These are phyloP conservation scores for Halophytophthora polymorphica DNA, from an alignment of 352 stramenopile species.

Conservation along the genomic window DNA sequence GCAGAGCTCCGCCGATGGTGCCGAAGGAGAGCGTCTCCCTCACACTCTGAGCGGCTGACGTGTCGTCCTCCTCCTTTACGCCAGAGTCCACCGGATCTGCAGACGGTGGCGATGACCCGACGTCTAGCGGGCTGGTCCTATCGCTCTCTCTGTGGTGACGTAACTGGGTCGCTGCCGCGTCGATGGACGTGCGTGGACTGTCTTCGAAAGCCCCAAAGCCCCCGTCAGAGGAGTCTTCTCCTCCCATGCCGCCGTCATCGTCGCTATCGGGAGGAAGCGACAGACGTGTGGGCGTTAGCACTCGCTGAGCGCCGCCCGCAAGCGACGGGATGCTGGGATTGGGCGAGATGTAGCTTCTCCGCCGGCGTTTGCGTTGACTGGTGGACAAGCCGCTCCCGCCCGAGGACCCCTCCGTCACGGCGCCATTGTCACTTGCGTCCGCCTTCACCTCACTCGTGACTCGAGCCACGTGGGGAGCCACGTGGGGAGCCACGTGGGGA, in stretches of 20 bases:
- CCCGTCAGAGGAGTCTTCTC: conserved; percentile 21
- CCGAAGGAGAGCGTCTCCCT: conserved; percentile 25
- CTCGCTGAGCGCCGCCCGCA: conserved; percentile 49
- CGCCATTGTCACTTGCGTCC: conserved; percentile 13
- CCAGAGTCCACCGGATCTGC: background rate
- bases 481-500: background rate
- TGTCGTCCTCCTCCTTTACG: conserved; percentile 9
- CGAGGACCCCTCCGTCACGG: conserved; percentile 1
- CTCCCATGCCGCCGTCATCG: conserved; percentile 29
- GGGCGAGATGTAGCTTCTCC: conserved; percentile 51
- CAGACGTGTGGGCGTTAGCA: conserved; percentile 46
- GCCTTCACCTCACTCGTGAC: conserved; percentile 4
- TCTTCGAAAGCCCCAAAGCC: conserved; percentile 2
- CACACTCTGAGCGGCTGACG: background rate
- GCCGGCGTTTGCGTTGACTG: conserved; percentile 31
- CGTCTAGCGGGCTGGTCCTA: conserved; percentile 1
- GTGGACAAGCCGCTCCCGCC: background rate
- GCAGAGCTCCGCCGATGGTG: conserved; percentile 14
- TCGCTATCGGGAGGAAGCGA: conserved; percentile 17
- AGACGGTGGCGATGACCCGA: conserved; percentile 3
- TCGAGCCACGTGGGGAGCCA: background rate
- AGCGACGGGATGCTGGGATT: conserved; percentile 42
- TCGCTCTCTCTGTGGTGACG: conserved; percentile 12
- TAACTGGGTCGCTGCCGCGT: conserved; percentile 4
- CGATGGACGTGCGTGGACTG: background rate